Evolutionary conservation across 495 filamentous ascomycete species (phyloP).

Genomic region (Antarctomyces pellizariae): DNA sequence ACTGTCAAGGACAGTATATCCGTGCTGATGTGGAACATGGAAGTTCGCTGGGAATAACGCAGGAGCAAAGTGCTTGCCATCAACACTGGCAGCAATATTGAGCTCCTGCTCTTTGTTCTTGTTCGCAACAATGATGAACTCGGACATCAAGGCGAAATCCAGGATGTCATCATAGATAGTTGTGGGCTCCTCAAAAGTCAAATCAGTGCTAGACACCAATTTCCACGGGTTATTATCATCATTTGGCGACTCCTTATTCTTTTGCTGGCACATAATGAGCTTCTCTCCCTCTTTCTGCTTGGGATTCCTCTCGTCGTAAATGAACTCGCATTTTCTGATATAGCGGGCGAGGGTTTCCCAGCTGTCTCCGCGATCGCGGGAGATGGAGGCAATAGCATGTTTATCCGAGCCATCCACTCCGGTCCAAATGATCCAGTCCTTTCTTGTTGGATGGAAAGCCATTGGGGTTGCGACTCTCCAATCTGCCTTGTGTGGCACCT

Average conservation of each 20-base stretch:
- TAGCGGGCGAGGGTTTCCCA: constrained; percentile 48
- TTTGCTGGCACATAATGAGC: constrained; percentile 64
- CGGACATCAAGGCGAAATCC: constrained; percentile 76
- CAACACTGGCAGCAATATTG: constrained; percentile 57
- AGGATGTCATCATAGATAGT: constrained; percentile 43
- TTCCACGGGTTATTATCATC: constrained; percentile 33
- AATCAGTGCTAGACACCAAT: constrained; percentile 51
- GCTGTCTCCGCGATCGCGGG: constrained; percentile 46
- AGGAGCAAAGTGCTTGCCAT: constrained; percentile 59
- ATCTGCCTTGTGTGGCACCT: constrained; percentile 17
- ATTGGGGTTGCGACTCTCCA: constrained; percentile 26
- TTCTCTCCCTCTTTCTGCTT: constrained; percentile 26
- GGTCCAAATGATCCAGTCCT: constrained; percentile 79
- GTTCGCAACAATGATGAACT: constrained; percentile 80
- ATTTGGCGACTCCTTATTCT: constrained; percentile 35
- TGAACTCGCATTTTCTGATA: constrained; percentile 63
- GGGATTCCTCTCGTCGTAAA: constrained; percentile 33
- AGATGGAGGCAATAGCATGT: constrained; percentile 43
- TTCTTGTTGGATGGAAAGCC: constrained; percentile 57
- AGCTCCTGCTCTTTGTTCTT: constrained; percentile 40
- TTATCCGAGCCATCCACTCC: constrained; percentile 34
- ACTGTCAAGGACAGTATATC: constrained; percentile 82
- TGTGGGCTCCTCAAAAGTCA: constrained; percentile 34
- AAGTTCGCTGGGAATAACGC: constrained; percentile 71
- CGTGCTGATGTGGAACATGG: constrained; percentile 46